Conservation (phyloP, 768 basidiomycete species). For the Mycena haematopus region DNA sequence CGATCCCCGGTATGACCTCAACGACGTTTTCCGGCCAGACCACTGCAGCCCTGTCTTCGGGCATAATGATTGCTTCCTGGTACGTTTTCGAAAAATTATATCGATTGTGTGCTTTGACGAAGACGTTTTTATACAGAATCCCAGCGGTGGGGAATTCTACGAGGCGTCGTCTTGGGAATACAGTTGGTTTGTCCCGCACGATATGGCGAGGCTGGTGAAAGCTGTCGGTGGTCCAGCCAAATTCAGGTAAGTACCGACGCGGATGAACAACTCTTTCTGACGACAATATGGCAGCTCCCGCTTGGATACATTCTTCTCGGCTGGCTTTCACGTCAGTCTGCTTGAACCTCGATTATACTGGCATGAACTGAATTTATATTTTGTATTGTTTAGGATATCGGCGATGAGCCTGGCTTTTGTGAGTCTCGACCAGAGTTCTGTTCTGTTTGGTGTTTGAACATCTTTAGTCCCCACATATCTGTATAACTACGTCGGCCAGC, state of each 20-base stretch:
- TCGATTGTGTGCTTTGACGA: not conserved
- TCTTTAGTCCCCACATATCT: constrained; percentile 27
- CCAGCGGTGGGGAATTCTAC: constrained; percentile 26
- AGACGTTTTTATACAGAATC: constrained; percentile 3
- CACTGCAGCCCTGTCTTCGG: constrained; percentile 29
- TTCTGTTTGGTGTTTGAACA: not conserved
- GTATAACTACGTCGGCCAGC: constrained; percentile 30
- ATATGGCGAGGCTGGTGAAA: constrained; percentile 27
- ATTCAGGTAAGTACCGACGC: constrained; percentile 13
- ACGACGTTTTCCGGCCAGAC: constrained; percentile 28
- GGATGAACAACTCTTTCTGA: not conserved
- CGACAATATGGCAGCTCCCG: constrained; percentile 15
- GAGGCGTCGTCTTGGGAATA: constrained; percentile 31
- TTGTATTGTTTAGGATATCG: constrained; percentile 20
- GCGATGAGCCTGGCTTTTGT: constrained; percentile 30
- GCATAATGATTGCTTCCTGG: constrained; percentile 25
- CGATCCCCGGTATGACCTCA: constrained; percentile 26
- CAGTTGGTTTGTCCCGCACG: constrained; percentile 26
- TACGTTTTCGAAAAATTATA: not conserved
- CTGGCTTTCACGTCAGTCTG: constrained; percentile 16
- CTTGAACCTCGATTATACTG: not conserved
- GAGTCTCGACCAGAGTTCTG: not conserved
- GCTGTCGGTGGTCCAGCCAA: constrained; percentile 22
- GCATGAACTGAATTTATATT: not conserved
- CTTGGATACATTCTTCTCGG: constrained; percentile 26